Evolutionary conservation across 2,329 filamentous ascomycete genomes (phyloP), one percentile per base, ranked within the genome.

Genomic region (Scolecobasidium constrictum): DNA sequence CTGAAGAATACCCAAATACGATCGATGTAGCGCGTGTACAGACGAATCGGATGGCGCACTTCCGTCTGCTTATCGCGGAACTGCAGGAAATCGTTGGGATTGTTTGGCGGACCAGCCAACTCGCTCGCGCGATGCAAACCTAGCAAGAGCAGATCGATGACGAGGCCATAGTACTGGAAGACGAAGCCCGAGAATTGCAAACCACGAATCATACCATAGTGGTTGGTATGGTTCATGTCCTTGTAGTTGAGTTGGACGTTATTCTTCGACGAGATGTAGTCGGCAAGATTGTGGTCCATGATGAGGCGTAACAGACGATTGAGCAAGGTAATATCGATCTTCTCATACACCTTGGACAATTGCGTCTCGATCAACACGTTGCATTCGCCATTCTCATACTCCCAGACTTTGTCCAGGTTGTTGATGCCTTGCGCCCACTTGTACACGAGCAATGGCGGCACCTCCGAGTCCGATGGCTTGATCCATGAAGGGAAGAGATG

Each of bases 371-470:
- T 88, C 82, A 98, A 87, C 48, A 98, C 92, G 53, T 95, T 95
- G 63, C 90, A 96, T 62, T 98, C 88, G 49, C 92, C 92, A 53
- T 96, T 83, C 35, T 86, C 78, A 16, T 85, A 84, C 56, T 93
- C 85, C 92, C 92, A 98, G 20, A 98, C 88, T 51, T 86, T 85
- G 54, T 87, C 84, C 37, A 98, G 69, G 57, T 98, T 98, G 71
- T 98, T 98, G 71, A 98, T 96, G 40, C 92, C 92, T 60, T 98
- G 93, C 1, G 92, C 88, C 93, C 93, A 98, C 64, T 98, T 98
- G 72, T 98, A 98, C 0, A 86, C 85, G 46, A 98, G 67, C 13
- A 98, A 69, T 19, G 92, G 92, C 2, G 93, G 92, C 1, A 98
- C 92, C 62, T 98, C 93, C 0, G 90, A 94, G 59, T 98, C 92